Percentiles rank a stretch among this genome's conserved stretches.
These are phyloP conservation scores for Aurantiochytrium sp. DNA, from an alignment of 108 stramenopile genomes.

Conservation along the genomic window DNA sequence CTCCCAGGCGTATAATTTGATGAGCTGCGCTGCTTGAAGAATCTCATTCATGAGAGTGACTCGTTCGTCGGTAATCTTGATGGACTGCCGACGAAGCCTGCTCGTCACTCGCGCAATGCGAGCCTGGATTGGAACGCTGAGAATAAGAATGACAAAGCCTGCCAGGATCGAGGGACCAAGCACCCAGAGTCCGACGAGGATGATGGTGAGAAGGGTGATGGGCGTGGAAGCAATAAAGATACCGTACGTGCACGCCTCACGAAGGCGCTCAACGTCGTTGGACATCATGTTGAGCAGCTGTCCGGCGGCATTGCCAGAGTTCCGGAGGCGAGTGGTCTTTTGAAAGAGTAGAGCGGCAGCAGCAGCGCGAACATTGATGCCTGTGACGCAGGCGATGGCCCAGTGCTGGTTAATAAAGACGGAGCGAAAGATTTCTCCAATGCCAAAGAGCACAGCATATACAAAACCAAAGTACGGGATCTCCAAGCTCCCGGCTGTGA, in stretches of 20 bases:
- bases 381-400: not conserved
- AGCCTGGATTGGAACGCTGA: not conserved
- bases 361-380: not conserved
- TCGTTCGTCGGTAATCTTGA: not conserved
- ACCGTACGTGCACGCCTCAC: conserved; percentile 4
- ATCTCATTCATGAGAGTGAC: conserved; percentile 19
- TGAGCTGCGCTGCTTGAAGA: conserved; percentile 24
- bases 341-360: not conserved
- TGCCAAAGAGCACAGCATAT: not conserved
- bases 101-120: not conserved
- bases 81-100: not conserved
- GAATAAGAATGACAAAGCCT: not conserved
- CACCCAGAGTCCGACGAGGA: not conserved
- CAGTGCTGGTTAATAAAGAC: conserved; percentile 5
- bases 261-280: not conserved
- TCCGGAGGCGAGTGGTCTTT: not conserved
- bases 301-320: not conserved
- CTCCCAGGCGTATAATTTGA: conserved; percentile 37
- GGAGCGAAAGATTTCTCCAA: not conserved
- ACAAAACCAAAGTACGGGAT: conserved; percentile 4
- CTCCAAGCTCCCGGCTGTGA: not conserved
- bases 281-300: not conserved
- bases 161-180: not conserved
- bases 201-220: not conserved
- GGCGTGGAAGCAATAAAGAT: not conserved